phyloP scores from a whole-genome alignment of 805 yeast genomes.

The Diddensiella santjacobensis region DNA sequence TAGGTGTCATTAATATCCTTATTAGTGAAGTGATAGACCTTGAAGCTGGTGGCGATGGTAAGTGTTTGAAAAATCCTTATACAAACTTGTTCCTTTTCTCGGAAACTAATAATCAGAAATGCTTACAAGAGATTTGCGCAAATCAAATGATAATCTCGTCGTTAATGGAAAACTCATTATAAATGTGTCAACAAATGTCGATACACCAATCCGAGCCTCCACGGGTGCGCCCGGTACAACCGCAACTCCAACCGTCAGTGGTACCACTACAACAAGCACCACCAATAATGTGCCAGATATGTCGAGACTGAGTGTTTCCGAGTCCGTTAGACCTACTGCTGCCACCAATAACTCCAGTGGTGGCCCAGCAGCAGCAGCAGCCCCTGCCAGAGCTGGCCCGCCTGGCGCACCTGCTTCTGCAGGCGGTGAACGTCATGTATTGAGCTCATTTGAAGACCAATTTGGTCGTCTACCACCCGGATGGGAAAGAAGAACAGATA shows the following conservation, averaged over 20 bases:
- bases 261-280: conserved; percentile 21
- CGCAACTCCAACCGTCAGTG: conserved; percentile 12
- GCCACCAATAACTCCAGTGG: neutral
- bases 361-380: conserved; percentile 8
- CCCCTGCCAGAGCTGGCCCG: conserved; percentile 11
- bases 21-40: conserved; percentile 82
- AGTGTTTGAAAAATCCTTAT: neutral
- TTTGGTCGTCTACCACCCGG: conserved; percentile 96
- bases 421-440: conserved; percentile 48
- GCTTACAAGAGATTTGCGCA: conserved; percentile 85
- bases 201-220: conserved; percentile 22
- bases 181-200: conserved; percentile 34
- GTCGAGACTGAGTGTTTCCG: conserved; percentile 1
- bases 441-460: conserved; percentile 95
- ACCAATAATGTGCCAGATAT: conserved; percentile 20
- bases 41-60: conserved; percentile 32
- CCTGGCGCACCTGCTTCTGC: conserved; percentile 11
- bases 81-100: no score
- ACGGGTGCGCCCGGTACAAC: conserved; percentile 10
- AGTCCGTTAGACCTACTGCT: conserved; percentile 2
- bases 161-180: conserved; percentile 92
- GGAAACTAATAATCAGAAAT: conserved; percentile 58
- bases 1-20: conserved; percentile 91
- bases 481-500: conserved; percentile 98
- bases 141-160: conserved; percentile 84